Evolutionary conservation across 768 basidiomycete species (phyloP).

Genomic region (Suillus clintonianus): DNA sequence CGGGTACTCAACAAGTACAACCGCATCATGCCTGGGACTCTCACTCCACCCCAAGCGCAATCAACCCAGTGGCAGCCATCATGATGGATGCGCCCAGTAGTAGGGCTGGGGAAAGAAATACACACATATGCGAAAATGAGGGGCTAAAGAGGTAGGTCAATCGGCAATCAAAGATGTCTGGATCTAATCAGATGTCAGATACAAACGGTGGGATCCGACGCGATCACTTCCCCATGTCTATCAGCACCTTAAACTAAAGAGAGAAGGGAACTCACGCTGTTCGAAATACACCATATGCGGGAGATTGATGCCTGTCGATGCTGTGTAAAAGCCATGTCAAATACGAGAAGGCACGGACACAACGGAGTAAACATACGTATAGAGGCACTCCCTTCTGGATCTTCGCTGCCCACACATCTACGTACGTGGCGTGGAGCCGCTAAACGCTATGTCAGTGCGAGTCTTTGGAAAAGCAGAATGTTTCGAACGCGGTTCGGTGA

Average conservation of each 20-base stretch:
- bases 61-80: not conserved
- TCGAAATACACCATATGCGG: conserved; percentile 49
- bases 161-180: not conserved
- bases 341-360: not conserved
- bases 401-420: conserved; percentile 46
- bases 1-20: not conserved
- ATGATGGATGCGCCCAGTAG: not conserved
- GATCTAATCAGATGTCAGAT: conserved; percentile 11
- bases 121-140: not conserved
- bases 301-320: conserved; percentile 48
- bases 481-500: conserved; percentile 39
- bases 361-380: conserved; percentile 38
- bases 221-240: conserved; percentile 24
- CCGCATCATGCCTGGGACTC: not conserved
- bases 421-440: conserved; percentile 38
- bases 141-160: not conserved
- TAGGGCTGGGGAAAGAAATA: not conserved
- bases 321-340: conserved; percentile 24
- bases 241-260: conserved; percentile 8
- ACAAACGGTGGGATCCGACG: conserved; percentile 34
- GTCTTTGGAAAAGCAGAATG: not conserved
- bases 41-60: not conserved
- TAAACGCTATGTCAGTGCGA: conserved; percentile 8
- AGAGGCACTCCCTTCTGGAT: conserved; percentile 48
- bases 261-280: conserved; percentile 35